Conservation (phyloP, 2,329 filamentous ascomycete species). For the Microcyclospora tardicrescens region DNA sequence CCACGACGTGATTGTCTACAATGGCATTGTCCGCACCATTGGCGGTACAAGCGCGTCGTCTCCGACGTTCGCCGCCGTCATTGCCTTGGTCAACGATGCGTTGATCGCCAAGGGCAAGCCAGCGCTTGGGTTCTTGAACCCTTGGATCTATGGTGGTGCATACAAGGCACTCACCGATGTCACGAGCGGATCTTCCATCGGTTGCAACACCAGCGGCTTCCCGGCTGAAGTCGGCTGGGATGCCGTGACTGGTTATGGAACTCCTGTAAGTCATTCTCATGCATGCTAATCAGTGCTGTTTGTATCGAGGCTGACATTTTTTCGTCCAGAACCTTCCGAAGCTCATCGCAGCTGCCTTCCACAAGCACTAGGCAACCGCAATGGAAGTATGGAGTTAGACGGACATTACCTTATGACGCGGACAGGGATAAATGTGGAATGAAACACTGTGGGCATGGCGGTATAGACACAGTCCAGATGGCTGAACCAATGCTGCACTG, state of each 20-base stretch:
- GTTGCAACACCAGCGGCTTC: constrained; percentile 19
- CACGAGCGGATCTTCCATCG: constrained; percentile 22
- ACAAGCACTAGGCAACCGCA: constrained; percentile 2
- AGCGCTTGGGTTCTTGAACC: constrained; percentile 46
- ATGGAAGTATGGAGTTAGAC: too few species aligned
- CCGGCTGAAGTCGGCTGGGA: constrained; percentile 21
- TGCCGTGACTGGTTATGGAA: constrained; percentile 20
- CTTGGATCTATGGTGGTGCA: constrained; percentile 42
- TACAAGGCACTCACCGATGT: constrained; percentile 39
- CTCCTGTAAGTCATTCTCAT: constrained; percentile 9
- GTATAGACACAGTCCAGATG: too few species aligned
- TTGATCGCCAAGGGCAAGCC: constrained; percentile 38
- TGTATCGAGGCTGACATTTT: constrained; percentile 1
- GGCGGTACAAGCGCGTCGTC: constrained; percentile 43
- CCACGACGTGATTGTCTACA: constrained; percentile 25
- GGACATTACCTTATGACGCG: too few species aligned
- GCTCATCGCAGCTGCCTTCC: constrained; percentile 15
- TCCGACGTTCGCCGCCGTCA: constrained; percentile 45
- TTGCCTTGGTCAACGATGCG: constrained; percentile 52
- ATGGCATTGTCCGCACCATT: constrained; percentile 24
- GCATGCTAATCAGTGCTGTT: neutral
- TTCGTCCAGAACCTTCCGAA: constrained; percentile 9
- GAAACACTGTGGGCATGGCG: too few species aligned
- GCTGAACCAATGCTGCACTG: too few species aligned
- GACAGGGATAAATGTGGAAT: too few species aligned